These are phyloP conservation scores for Pythium chondricola DNA, from an alignment of 352 stramenopile species.

Conservation along the genomic window DNA sequence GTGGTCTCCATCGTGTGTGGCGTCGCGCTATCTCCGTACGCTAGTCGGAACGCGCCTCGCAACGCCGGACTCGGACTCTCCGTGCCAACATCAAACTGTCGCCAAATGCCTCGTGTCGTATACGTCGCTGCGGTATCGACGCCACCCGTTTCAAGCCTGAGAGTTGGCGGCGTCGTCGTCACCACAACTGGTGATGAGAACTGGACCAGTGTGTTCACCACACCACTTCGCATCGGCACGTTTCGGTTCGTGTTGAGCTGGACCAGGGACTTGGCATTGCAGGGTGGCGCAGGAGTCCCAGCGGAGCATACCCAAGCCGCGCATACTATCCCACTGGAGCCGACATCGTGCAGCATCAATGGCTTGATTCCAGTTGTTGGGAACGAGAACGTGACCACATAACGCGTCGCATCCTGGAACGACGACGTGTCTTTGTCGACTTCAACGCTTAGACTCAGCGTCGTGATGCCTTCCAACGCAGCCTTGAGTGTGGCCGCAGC, in stretches of 20 bases:
- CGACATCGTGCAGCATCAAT: conserved; percentile 21
- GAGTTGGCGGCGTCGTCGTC: conserved; percentile 12
- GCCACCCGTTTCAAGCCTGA: conserved; percentile 36
- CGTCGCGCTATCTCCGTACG: conserved; percentile 48
- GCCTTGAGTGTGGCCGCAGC: conserved; percentile 28
- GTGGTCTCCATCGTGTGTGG: conserved; percentile 28
- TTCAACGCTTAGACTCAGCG: conserved; percentile 29
- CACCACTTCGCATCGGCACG: conserved; percentile 29
- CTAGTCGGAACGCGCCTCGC: conserved; percentile 37
- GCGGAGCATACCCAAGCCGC: conserved; percentile 26
- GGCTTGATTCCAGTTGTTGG: conserved; percentile 40
- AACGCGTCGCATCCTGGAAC: conserved; percentile 49
- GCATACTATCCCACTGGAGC: conserved; percentile 26
- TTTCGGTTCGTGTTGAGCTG: conserved; percentile 39
- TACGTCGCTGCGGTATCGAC: conserved; percentile 29
- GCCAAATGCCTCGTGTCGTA: conserved; percentile 30
- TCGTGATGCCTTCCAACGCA: conserved; percentile 34
- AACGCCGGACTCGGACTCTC: conserved; percentile 38
- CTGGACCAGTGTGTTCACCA: conserved; percentile 40
- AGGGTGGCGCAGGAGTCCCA: conserved; percentile 18
- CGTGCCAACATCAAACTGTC: conserved; percentile 61
- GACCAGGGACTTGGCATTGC: conserved; percentile 24
- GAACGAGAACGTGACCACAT: conserved; percentile 44
- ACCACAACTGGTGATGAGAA: conserved; percentile 51
- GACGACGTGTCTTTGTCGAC: conserved; percentile 28